Base-by-base conservation (phyloP, 441 rosid species). In the Breynia disticha region DNA sequence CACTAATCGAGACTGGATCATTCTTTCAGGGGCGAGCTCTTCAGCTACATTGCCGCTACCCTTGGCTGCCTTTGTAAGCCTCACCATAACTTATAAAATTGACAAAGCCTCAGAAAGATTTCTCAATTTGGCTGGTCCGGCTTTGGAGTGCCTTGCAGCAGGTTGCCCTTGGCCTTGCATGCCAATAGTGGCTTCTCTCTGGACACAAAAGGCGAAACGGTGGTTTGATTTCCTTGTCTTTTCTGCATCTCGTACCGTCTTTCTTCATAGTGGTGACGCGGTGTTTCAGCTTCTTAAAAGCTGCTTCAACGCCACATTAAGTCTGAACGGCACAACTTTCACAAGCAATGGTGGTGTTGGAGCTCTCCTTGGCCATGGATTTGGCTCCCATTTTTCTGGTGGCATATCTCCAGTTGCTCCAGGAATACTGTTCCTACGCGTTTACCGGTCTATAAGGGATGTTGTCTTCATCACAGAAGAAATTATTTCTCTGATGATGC, bases 141-240 rank as follows among this genome's bases (percentile, higher is more conserved):
- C 96, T 35, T 68, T 94, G 68, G 88, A 79, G 59, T 67, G 83
- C 49, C 96, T 94, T 44, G 96, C 87, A 46, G 83, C 85, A 17
- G 85, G 93, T 60, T 94, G 99, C 63, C 97, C 95, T 32, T 94
- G 99, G 99, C 99, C 97, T 53, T 87, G 95, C 86, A 90, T 90
- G 97, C 97, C 99, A 39, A 87, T 94, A 32, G 74, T 87, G 57
- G 70, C 94, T 52, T 82, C 99, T n/a, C 62, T 94, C 44, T 94
- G 99, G 99, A 83, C 87, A 51, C 99, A 90, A 74, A 94, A 90
- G 79, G 97, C 83, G 46, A 89, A 78, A 72, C 87, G 97, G 21
- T 94, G 99, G 99, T 81, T 72, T 59, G 99, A 94, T 72, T 90
- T 79, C 78, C 87, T 94, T 35, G 79, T 94, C 59, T 90, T 87